phyloP scores from a whole-genome alignment of 805 yeast species.

The Sugiyamaella boreocaroliniensis region DNA sequence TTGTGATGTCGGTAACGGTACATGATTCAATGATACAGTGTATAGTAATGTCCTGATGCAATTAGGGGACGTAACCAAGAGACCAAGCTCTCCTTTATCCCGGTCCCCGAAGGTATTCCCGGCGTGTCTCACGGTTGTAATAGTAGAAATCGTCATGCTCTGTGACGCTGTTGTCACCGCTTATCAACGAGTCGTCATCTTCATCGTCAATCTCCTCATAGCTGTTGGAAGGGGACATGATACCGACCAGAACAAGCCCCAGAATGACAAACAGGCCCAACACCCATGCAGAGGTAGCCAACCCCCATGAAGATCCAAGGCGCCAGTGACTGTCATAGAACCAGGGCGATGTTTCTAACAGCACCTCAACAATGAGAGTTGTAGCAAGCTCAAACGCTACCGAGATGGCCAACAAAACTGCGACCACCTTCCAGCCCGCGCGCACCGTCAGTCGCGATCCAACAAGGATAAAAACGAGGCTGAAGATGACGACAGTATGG shows the following conservation, averaged over 20 bases:
- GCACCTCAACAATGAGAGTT: slow-evolving; percentile 9
- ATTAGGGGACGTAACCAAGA: neutral
- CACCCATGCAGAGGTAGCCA: slow-evolving; percentile 16
- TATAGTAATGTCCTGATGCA: too few relatives aligned
- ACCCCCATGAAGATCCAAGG: slow-evolving; percentile 20
- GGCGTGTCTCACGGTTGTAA: slow-evolving; percentile 13
- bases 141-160: slow-evolving; percentile 16
- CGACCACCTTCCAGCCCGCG: slow-evolving; percentile 15
- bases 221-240: slow-evolving; percentile 13
- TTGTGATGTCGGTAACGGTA: too few relatives aligned
- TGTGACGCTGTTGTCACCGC: slow-evolving; percentile 15
- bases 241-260: slow-evolving; percentile 21
- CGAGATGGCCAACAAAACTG: slow-evolving; percentile 5
- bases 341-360: slow-evolving; percentile 13
- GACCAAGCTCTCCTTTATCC: neutral
- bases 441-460: slow-evolving; percentile 14
- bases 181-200: slow-evolving; percentile 15
- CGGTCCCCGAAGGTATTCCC: slow-evolving; percentile 3
- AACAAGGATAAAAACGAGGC: slow-evolving; percentile 16
- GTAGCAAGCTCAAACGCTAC: slow-evolving; percentile 5
- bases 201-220: slow-evolving; percentile 17
- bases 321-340: slow-evolving; percentile 19
- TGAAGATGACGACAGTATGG: slow-evolving; percentile 22
- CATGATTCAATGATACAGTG: too few relatives aligned
- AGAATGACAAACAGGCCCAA: slow-evolving; percentile 14